Evolutionary conservation across 129 eudicot genomes (phyloP), one percentile per base, ranked within the genome.

Genomic region (Flaveria sonorensis): DNA sequence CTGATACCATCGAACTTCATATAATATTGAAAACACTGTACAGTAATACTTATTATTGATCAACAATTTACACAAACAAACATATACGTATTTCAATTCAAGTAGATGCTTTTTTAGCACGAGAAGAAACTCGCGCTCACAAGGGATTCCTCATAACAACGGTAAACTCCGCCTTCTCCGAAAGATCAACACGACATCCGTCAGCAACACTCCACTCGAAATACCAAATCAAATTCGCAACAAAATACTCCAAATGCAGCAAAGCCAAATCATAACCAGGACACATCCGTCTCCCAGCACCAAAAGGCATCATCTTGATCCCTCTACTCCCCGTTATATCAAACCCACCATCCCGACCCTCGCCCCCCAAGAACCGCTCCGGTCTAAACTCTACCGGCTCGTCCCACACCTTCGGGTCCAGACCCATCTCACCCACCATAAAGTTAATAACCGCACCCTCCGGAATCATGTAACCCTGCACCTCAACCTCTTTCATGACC

Each of bases 271-370:
- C 80, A 1, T 8, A 46, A 0, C 73, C 91, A 0, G 96, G 96
- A 42, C 96, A 90, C 7, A 84, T 73, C 62, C 96, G 84, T 70
- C 92, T 83, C 12, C 96, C 93, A 0, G 81, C 90, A 74, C 96
- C 92, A 70, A 89, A 89, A 0, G 92, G 96, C 88, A 88, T 90
- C 96, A 88, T 88, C 57, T 84, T 90, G 2, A 86, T 84, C 81
- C 85, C 92, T 78, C 70, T 79, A 15, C 81, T 88, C 40, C 96
- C 85, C 1, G 39, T 86, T 77, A 90, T 40, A 72, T 90, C 96
- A 81, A 88, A 88, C 75, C 13, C 77, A 13, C 77, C 59, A 68
- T 60, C 67, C 28, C 13, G 72, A 13, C 77, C 65, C 53, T 60
- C 67, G 21, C 61, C 52, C 50, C 2, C 69, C 75, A 87, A 32